Evolutionary conservation across 345 rosid species (phyloP).

Genomic region (Limnanthes douglasii): DNA sequence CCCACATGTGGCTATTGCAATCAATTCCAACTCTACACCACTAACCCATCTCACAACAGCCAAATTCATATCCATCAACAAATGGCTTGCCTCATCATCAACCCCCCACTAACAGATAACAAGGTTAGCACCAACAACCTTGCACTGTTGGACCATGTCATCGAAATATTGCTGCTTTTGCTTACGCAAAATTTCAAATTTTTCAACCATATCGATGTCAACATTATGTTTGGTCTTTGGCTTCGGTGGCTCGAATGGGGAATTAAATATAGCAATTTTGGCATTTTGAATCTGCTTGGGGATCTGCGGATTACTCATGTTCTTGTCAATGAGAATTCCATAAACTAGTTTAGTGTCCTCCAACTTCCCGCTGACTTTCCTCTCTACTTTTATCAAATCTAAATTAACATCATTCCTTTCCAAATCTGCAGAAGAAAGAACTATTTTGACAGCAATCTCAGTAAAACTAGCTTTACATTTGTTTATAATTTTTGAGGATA

Average conservation of each 20-base stretch:
- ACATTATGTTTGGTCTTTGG: constrained; percentile 99
- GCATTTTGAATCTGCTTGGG: constrained; percentile 86
- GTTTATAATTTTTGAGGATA: constrained; percentile 85
- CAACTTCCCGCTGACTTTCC: constrained; percentile 85
- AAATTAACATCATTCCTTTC: constrained; percentile 89
- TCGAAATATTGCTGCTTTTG: constrained; percentile 93
- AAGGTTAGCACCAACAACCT: constrained; percentile 93
- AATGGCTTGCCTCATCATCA: constrained; percentile 97
- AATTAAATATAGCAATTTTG: constrained; percentile 89
- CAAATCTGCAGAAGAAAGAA: constrained; percentile 88
- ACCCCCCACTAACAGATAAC: constrained; percentile 99
- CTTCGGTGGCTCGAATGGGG: constrained; percentile 98
- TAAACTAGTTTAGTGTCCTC: constrained; percentile 83
- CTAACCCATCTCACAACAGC: constrained; percentile 99
- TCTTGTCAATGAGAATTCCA: constrained; percentile 81
- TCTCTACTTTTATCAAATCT: constrained; percentile 91
- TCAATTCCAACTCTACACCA: constrained; percentile 94
- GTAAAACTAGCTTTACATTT: constrained; percentile 84
- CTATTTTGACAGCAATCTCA: constrained; percentile 93
- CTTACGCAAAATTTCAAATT: constrained; percentile 75
- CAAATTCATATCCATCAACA: constrained; percentile 81
- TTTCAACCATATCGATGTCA: constrained; percentile 91
- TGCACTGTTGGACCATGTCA: constrained; percentile 94
- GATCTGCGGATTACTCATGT: constrained; percentile 99
- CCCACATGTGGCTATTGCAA: constrained; percentile 99